phyloP scores from a whole-genome alignment of 169 alveolate species.

The Eimeria zaria region DNA sequence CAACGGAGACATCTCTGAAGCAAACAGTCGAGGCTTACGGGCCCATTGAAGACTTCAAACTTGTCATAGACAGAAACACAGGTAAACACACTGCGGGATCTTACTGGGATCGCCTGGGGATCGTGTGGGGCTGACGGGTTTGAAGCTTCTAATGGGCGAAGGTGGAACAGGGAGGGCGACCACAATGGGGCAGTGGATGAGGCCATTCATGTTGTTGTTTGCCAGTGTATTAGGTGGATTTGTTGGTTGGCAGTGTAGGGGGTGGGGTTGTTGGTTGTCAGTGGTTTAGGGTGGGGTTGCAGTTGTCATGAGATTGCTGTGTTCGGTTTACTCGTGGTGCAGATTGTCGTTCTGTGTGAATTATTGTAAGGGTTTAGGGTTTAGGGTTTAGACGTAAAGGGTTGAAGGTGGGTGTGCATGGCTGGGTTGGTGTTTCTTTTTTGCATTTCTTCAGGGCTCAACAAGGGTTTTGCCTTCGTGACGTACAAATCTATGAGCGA shows the following conservation, averaged over 20 bases:
- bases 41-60: conserved; percentile 69
- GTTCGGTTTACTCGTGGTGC: no score
- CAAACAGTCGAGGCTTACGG: conserved; percentile 70
- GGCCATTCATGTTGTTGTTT: background rate
- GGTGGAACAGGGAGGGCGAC: no score
- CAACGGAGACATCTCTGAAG: conserved; percentile 57
- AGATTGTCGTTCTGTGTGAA: no score
- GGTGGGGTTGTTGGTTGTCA: background rate
- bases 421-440: background rate
- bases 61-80: conserved; percentile 53
- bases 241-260: no score
- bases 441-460: conserved; percentile 57
- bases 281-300: no score
- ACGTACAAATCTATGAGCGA: conserved; percentile 63
- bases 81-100: background rate
- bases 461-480: conserved; percentile 72
- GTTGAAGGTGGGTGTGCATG: background rate
- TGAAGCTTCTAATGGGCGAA: no score
- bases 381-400: background rate
- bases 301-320: no score
- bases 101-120: no score
- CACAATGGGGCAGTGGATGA: background rate
- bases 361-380: background rate
- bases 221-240: no score
- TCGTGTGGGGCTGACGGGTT: no score